Evolutionary conservation across 2,329 filamentous ascomycete species (phyloP), one percentile per base, ranked within the genome.

Genomic region (Ophiostoma populinum): DNA sequence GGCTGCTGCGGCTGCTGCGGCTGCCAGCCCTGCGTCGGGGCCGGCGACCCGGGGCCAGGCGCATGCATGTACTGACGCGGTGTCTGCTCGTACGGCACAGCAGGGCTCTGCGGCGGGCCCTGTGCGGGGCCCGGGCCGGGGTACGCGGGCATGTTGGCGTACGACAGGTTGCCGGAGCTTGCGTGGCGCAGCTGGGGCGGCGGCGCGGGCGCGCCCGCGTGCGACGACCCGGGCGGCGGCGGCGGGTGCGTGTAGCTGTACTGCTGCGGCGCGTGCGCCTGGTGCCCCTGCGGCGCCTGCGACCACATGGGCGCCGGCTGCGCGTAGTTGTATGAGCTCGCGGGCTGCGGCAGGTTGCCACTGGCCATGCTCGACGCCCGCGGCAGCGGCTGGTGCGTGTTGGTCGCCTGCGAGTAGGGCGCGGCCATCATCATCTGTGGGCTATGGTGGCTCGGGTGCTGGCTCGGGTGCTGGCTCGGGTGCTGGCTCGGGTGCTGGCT

Each of bases 351-450:
- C 51, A 73, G 58, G 45, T 52, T 62, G 33, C 58, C 61, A 6
- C 65, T 56, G 29, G 70, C 61, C 35, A 9, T 20, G 30, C 19
- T 32, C 19, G 21, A 32, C 13, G 75, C 74, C 17, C 81, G 76
- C 51, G 82, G 79, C 50, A 85, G 72, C 25, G 75, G 65, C 49
- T 71, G 76, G 49, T 80, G 80, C 24, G 76, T 67, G 49, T 80
- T 75, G 34, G 75, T 62, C 36, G 80, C 68, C 49, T 76, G 78
- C 36, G 75, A 71, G 55, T 85, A 92, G 2, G 70, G 63, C 42
- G 59, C 69, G 45, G 54, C 68, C 45, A 73, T 72, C 67, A 79
- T 72, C 58, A 74, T 62, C 51, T 76, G 73, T 11, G 68, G 68
- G 45, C 70, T 71, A 46, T 75, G 72, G 42, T 70, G 69, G n/a